A percentile compares a stretch with the other conserved stretches of the same genome.
Conservation (phyloP, 1,139 yeast genomes). For the Kurtzmaniella quercitrusa region DNA sequence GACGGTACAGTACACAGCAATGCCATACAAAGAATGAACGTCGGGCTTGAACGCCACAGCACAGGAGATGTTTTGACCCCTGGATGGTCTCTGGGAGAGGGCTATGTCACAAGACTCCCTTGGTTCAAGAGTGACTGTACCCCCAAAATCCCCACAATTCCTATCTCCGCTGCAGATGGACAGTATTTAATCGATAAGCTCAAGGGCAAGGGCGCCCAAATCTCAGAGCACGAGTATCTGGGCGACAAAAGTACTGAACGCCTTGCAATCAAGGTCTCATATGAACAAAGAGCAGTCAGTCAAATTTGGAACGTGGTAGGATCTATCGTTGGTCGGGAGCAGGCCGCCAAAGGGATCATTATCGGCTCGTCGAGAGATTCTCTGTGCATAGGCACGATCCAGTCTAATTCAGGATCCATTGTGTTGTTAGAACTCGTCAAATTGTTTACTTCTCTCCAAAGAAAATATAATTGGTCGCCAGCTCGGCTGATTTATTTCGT, state of each 20-base stretch:
- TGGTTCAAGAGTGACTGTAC: slow-evolving; percentile 50
- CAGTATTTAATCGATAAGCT: slow-evolving; percentile 43
- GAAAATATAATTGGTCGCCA: slow-evolving; percentile 76
- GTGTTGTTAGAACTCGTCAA: slow-evolving; percentile 69
- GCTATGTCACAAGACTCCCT: slow-evolving; percentile 29
- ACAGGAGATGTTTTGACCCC: slow-evolving; percentile 83
- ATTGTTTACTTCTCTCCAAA: slow-evolving; percentile 62
- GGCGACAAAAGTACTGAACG: slow-evolving; percentile 25
- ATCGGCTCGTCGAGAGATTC: slow-evolving; percentile 87
- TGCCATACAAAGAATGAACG: slow-evolving; percentile 58
- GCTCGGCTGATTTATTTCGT: slow-evolving; percentile 76
- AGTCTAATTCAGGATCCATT: slow-evolving; percentile 74
- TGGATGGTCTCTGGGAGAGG: slow-evolving; percentile 61
- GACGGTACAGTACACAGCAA: slow-evolving; percentile 40
- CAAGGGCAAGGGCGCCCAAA: slow-evolving; percentile 42
- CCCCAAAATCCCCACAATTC: slow-evolving; percentile 71
- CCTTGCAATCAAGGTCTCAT: slow-evolving; percentile 31
- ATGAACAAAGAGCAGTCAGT: slow-evolving; percentile 56
- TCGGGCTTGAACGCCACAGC: slow-evolving; percentile 59
- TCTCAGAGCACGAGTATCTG: slow-evolving; percentile 25
- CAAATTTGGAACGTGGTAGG: slow-evolving; percentile 79
- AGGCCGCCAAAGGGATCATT: slow-evolving; percentile 64
- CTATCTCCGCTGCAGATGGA: slow-evolving; percentile 73
- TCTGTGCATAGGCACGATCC: slow-evolving; percentile 67
- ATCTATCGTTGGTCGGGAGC: slow-evolving; percentile 76